A percentile compares a stretch with the other conserved stretches of the same genome.
These are phyloP conservation scores for Arthrinium phaeospermum DNA, from an alignment of 2,329 filamentous ascomycete genomes.

Conservation along the genomic window DNA sequence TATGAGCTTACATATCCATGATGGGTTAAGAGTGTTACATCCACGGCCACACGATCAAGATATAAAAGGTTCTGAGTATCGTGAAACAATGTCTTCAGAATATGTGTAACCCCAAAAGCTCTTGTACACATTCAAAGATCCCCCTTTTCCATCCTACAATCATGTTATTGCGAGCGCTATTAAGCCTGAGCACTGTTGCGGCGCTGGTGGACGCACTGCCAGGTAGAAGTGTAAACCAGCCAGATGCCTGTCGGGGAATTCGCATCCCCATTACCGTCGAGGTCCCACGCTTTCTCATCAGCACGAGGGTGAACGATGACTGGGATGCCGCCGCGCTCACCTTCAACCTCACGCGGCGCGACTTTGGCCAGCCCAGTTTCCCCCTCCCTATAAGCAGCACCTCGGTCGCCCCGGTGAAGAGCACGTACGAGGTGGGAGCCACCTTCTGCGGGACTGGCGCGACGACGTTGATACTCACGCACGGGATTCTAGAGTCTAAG, in stretches of 20 bases:
- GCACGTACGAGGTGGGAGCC: conserved; percentile 35
- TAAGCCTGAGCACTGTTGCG: neutral
- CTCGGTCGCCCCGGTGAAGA: conserved; percentile 30
- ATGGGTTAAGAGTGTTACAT: neutral
- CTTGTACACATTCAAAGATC: neutral
- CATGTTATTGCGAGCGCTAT: neutral
- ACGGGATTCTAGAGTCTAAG: conserved; percentile 40
- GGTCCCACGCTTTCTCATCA: conserved; percentile 35
- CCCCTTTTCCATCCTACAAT: neutral
- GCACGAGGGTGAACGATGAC: conserved; percentile 33
- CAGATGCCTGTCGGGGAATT: conserved; percentile 30
- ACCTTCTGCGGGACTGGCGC: conserved; percentile 35
- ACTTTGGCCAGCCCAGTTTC: conserved; percentile 29
- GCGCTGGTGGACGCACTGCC: neutral
- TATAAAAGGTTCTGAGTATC: too few relatives aligned
- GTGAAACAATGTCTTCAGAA: neutral
- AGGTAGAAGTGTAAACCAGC: neutral
- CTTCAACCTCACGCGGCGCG: conserved; percentile 36
- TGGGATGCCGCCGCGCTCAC: conserved; percentile 38
- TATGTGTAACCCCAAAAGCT: neutral
- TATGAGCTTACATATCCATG: neutral
- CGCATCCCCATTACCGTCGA: conserved; percentile 35
- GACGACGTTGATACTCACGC: conserved; percentile 34
- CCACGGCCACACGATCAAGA: neutral
- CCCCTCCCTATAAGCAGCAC: conserved; percentile 33